Percentiles rank a stretch among this genome's conserved stretches.
These are phyloP conservation scores for Cronartium quercuum DNA, from an alignment of 1,284 basidiomycete species.

Conservation along the genomic window DNA sequence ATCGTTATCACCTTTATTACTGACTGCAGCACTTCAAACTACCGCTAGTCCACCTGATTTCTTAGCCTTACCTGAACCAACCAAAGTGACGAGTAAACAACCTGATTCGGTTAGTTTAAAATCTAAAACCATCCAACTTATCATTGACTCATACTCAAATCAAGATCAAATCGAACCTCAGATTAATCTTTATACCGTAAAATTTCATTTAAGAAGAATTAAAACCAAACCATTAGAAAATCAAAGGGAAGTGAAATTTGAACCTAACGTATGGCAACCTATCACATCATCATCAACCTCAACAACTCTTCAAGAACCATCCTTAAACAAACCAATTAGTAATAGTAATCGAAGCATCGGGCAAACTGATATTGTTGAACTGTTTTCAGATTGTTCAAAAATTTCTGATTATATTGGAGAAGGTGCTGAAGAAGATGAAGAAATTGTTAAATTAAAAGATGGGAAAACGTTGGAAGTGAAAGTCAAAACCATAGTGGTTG, in stretches of 20 bases:
- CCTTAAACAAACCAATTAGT: background rate
- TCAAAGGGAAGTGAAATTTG: background rate
- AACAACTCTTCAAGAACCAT: background rate
- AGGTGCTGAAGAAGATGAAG: background rate
- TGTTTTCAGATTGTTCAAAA: background rate
- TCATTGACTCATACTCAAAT: too few species aligned
- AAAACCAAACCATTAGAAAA: constrained; percentile 1
- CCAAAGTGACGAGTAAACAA: too few species aligned
- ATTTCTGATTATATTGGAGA: background rate
- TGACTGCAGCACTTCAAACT: too few species aligned
- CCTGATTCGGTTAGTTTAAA: too few species aligned
- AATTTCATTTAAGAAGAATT: background rate
- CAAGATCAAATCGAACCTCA: too few species aligned
- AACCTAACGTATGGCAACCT: background rate
- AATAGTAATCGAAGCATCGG: background rate
- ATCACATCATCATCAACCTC: background rate
- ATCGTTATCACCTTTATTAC: too few species aligned
- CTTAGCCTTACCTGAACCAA: too few species aligned
- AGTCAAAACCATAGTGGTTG: background rate
- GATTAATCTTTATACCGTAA: constrained; percentile 5
- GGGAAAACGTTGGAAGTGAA: background rate
- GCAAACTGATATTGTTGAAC: background rate
- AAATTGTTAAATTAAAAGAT: background rate
- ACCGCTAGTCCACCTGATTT: too few species aligned
- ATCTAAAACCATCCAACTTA: too few species aligned